phyloP scores from a whole-genome alignment of 768 basidiomycete genomes.

The Agrocybe praecox region DNA sequence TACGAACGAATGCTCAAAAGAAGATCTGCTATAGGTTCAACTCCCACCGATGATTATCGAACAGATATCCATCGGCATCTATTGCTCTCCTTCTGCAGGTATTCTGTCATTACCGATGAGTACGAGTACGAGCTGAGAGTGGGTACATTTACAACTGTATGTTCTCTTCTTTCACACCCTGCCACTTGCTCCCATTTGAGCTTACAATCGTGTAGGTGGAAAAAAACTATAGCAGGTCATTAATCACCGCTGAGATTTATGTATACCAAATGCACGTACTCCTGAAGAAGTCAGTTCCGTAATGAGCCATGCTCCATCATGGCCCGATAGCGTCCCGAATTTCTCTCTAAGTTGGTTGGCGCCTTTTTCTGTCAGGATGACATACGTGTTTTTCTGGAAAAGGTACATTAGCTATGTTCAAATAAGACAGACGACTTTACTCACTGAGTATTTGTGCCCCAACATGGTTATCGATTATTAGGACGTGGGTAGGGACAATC shows the following conservation, averaged over 20 bases:
- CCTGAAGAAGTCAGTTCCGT: constrained; percentile 14
- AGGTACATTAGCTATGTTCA: not conserved
- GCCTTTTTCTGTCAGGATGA: constrained; percentile 18
- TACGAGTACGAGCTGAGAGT: not conserved
- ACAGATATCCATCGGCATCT: not conserved
- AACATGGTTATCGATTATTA: not conserved
- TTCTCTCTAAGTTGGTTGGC: constrained; percentile 15
- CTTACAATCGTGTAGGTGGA: constrained; percentile 21
- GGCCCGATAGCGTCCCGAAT: constrained; percentile 18
- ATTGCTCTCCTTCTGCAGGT: not conserved
- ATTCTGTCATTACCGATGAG: not conserved
- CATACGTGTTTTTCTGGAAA: constrained; percentile 6
- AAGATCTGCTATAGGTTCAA: not conserved
- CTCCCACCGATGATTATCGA: not conserved
- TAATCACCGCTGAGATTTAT: not conserved
- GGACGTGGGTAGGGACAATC: not conserved
- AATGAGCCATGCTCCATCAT: constrained; percentile 17
- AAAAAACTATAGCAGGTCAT: constrained; percentile 9
- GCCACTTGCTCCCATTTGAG: constrained; percentile 15
- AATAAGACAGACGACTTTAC: not conserved
- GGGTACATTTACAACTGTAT: constrained; percentile 13
- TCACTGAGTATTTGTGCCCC: constrained; percentile 8
- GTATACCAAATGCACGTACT: constrained; percentile 4
- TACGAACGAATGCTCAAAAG: not conserved
- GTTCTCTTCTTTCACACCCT: constrained; percentile 21